phyloP scores from a whole-genome alignment of 441 rosid genomes.

The Pelargonium australe region DNA sequence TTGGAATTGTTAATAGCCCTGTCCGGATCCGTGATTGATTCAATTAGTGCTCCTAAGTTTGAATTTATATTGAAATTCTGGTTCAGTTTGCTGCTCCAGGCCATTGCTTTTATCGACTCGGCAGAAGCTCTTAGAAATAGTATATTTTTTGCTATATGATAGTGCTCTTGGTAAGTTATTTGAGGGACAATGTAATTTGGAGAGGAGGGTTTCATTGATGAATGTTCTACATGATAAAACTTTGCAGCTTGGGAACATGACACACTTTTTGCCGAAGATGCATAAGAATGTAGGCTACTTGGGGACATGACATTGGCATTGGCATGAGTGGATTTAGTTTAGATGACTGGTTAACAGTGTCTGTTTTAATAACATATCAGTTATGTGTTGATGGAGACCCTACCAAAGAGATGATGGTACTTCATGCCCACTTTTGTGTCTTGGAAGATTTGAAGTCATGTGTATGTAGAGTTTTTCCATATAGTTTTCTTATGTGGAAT shows the following conservation, averaged over 20 bases:
- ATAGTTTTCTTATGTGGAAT: neutral
- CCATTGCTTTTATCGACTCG: neutral
- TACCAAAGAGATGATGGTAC: neutral
- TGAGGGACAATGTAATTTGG: neutral
- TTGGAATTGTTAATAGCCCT: neutral
- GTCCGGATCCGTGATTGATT: neutral
- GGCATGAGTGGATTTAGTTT: neutral
- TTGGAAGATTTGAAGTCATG: neutral
- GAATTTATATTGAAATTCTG: neutral
- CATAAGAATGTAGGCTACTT: neutral
- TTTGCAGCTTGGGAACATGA: neutral
- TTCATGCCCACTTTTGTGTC: neutral
- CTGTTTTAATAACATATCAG: too few species aligned
- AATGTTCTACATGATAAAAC: neutral
- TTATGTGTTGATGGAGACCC: neutral
- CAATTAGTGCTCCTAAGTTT: neutral
- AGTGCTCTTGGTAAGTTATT: neutral
- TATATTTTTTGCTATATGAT: neutral
- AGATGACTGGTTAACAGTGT: too few species aligned
- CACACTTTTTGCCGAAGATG: neutral
- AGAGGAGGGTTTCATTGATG: neutral
- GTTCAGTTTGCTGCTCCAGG: neutral
- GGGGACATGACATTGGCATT: neutral
- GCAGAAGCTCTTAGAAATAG: neutral
- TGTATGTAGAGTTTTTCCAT: neutral